These are phyloP conservation scores for Tricholoma matsutake DNA, from an alignment of 768 basidiomycete genomes.

Conservation along the genomic window DNA sequence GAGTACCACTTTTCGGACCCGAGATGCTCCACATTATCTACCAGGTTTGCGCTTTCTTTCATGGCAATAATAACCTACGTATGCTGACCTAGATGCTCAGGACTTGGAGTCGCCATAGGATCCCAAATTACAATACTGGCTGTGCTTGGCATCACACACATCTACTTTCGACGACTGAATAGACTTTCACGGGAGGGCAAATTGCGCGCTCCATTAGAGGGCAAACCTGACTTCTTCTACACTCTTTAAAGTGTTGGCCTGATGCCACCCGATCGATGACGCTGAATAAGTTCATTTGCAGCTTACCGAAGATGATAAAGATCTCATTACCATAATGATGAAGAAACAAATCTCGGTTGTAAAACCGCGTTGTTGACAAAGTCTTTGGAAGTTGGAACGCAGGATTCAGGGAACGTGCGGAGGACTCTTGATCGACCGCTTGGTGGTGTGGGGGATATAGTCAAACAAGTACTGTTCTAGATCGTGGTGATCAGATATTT, in stretches of 20 bases:
- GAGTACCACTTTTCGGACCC: constrained; percentile 38
- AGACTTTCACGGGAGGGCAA: constrained; percentile 32
- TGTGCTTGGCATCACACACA: constrained; percentile 29
- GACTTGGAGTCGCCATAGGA: constrained; percentile 39
- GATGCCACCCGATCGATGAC: neutral
- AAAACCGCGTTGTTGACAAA: too few relatives aligned
- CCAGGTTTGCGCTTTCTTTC: constrained; percentile 29
- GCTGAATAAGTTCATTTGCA: too few relatives aligned
- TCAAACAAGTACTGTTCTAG: too few relatives aligned
- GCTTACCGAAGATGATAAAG: too few relatives aligned
- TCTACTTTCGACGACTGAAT: constrained; percentile 37
- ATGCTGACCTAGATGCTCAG: constrained; percentile 12
- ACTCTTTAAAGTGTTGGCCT: constrained; percentile 27
- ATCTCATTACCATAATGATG: neutral
- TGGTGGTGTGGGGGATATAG: too few relatives aligned
- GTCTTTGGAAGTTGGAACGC: too few relatives aligned
- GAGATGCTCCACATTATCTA: constrained; percentile 42
- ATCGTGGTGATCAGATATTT: too few relatives aligned
- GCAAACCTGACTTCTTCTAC: constrained; percentile 35
- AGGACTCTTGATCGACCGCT: too few relatives aligned
- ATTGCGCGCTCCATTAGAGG: constrained; percentile 31
- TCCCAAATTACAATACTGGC: constrained; percentile 37
- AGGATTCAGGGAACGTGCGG: too few relatives aligned
- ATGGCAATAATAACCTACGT: neutral
- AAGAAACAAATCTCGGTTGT: too few relatives aligned